These are phyloP conservation scores for Hippophae rhamnoides DNA, from an alignment of 306 rosid species.

Conservation along the genomic window DNA sequence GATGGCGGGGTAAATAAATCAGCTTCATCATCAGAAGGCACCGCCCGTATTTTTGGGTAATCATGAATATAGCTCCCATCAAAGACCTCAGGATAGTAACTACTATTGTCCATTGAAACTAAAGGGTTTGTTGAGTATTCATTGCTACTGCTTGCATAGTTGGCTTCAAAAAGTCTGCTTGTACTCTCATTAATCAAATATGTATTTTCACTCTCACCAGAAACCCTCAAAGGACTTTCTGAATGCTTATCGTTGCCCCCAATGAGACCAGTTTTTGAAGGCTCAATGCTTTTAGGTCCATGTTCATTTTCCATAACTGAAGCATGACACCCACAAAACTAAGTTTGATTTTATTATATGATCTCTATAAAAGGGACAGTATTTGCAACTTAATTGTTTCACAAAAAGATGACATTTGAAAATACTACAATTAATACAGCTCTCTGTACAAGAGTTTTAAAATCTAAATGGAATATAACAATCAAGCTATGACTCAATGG, in stretches of 20 bases:
- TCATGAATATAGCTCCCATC: slow-evolving; percentile 15
- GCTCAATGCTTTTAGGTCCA: slow-evolving; percentile 9
- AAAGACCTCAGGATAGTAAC: slow-evolving; percentile 4
- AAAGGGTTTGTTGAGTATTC: slow-evolving; percentile 14
- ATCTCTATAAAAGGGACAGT: slow-evolving; percentile 9
- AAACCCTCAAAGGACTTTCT: slow-evolving; percentile 14
- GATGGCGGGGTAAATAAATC: slow-evolving; percentile 20
- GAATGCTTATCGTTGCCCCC: slow-evolving; percentile 20
- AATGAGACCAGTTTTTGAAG: slow-evolving; percentile 13
- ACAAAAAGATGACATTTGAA: background rate
- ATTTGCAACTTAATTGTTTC: slow-evolving; percentile 1
- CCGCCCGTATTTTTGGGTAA: slow-evolving; percentile 3
- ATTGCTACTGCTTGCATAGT: slow-evolving; percentile 9
- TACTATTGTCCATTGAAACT: slow-evolving; percentile 11
- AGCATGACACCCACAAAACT: background rate
- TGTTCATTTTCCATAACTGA: slow-evolving; percentile 20
- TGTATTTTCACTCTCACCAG: background rate
- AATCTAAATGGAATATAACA: no score
- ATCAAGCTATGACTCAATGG: no score
- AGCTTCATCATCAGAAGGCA: slow-evolving; percentile 17
- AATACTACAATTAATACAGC: no score
- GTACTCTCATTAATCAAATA: slow-evolving; percentile 1
- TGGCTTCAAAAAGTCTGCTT: slow-evolving; percentile 16
- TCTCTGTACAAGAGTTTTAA: no score
- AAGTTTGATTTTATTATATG: background rate